Evolutionary conservation across 495 filamentous ascomycete species (phyloP).

Genomic region (Xylaria longipes): DNA sequence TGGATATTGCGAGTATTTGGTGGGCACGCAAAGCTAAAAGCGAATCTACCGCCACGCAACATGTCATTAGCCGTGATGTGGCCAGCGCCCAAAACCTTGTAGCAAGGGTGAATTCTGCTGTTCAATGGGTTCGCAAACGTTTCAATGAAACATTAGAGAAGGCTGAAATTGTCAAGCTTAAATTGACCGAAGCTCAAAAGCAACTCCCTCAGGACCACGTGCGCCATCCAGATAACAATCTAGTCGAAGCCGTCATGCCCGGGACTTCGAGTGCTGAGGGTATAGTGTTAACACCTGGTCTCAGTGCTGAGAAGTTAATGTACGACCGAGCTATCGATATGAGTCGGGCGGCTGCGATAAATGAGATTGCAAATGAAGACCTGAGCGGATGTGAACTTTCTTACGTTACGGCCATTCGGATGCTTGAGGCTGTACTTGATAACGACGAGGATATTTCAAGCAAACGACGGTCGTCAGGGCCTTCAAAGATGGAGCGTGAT

Average conservation of each 20-base stretch:
- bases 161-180: constrained; percentile 86
- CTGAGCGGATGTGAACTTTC: constrained; percentile 88
- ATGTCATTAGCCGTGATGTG: constrained; percentile 51
- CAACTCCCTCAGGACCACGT: constrained; percentile 84
- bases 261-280: constrained; percentile 64
- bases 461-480: constrained; percentile 44
- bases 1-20: constrained; percentile 94
- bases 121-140: constrained; percentile 90
- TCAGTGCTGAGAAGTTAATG: constrained; percentile 97
- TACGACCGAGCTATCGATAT: constrained; percentile 97
- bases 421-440: constrained; percentile 94
- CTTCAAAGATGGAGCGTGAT: constrained; percentile 50
- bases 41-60: constrained; percentile 61
- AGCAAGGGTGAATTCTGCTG: constrained; percentile 84
- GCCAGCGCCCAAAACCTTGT: constrained; percentile 61
- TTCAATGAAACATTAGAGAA: constrained; percentile 98
- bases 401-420: constrained; percentile 87
- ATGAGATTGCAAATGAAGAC: constrained; percentile 92
- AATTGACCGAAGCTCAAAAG: constrained; percentile 85
- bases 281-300: constrained; percentile 66
- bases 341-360: constrained; percentile 92
- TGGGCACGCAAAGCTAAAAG: constrained; percentile 79
- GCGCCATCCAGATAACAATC: constrained; percentile 80
- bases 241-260: constrained; percentile 51
- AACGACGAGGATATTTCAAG: constrained; percentile 71